These are phyloP conservation scores for Exserohilum rostratum DNA, from an alignment of 2,329 filamentous ascomycete species.

Conservation along the genomic window DNA sequence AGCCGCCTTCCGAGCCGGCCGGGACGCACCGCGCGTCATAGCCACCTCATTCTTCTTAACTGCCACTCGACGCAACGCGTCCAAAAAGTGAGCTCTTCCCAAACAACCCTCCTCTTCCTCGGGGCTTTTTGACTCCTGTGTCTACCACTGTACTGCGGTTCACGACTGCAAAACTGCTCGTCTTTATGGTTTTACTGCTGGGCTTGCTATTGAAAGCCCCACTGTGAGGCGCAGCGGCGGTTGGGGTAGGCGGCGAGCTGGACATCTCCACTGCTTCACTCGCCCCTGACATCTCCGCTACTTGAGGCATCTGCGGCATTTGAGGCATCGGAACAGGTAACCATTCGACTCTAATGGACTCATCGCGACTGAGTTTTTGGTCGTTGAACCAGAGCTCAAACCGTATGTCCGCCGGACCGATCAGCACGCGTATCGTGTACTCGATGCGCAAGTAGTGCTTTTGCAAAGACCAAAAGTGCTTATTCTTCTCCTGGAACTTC, in stretches of 20 bases:
- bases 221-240: conserved; percentile 6
- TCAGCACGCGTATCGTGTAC: conserved; percentile 46
- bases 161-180: neutral
- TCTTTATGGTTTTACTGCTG: conserved; percentile 7
- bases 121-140: conserved; percentile 11
- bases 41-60: neutral
- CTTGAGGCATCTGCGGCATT: conserved; percentile 13
- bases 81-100: conserved; percentile 17
- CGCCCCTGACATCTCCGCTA: conserved; percentile 15
- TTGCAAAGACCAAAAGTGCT: conserved; percentile 44
- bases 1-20: neutral
- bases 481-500: conserved; percentile 46
- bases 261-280: conserved; percentile 28
- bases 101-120: conserved; percentile 16
- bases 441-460: conserved; percentile 45
- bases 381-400: conserved; percentile 50
- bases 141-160: conserved; percentile 5
- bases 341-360: conserved; percentile 48
- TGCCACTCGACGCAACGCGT: neutral
- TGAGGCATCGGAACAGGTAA: conserved; percentile 27
- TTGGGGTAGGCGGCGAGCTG: conserved; percentile 16
- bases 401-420: conserved; percentile 48
- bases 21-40: neutral
- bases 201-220: neutral
- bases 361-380: conserved; percentile 42